Base-by-base conservation (phyloP, 2,329 filamentous ascomycete genomes). In the Trichocomaceae sp. region DNA sequence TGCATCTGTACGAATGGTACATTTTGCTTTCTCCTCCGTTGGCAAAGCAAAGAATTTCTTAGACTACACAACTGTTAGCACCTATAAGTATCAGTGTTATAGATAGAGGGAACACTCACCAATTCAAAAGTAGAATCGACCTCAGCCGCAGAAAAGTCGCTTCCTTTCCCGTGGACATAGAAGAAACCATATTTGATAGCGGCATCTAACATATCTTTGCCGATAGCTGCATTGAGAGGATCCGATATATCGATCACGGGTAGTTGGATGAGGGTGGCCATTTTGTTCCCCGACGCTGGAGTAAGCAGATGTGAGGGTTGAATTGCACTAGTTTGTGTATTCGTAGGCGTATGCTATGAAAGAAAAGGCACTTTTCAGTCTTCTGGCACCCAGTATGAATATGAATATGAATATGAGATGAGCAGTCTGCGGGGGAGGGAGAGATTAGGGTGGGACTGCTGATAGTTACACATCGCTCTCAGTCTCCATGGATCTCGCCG, bases 101-200 rank as follows among this genome's bases (percentile, higher is more conserved):
- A 5, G 7, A 26, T 26, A 7, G 23, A 26, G 23, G 7, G 46
- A 29, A 20, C 9, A 63, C 72, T 62, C 76, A 93, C 90, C 66
- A 95, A 70, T 13, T 79, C 74, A 75, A 96, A 97, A 8, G 87
- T 85, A 45, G 77, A 75, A 9, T 87, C 79, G 41, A 96, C 83
- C 52, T 85, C 80, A 26, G 79, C 72, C 0, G 79, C 72, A 0
- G 85, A 76, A 47, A 96, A 88, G 57, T 86, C 83, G 12, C 78
- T 77, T 44, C 84, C 86, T 20, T 83, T 79, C 65, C 89, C 91
- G 66, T 84, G 85, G 64, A 97, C 84, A 68, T 93, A 97, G 58
- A 96, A 82, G 71, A 97, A 97, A 58, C 92, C 92, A 72, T 90
- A 86, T 52, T 85, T 83, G 37, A 84, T 82, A 2, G 90, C 91